Base-by-base conservation (phyloP, 2,329 filamentous ascomycete species). In the Thelonectria rubi region DNA sequence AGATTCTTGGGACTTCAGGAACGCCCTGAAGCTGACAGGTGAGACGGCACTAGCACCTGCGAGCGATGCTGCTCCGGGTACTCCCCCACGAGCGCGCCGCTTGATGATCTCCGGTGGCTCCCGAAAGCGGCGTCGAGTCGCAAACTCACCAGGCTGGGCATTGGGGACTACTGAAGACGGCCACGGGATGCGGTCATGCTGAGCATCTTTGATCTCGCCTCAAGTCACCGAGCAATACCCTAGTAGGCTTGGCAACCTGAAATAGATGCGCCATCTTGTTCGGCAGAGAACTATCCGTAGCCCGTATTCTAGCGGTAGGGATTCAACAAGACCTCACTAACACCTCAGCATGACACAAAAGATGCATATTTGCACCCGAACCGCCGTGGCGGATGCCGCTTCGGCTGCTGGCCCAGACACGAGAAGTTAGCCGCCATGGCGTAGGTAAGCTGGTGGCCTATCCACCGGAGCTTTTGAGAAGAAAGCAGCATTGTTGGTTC, bases 61-160 rank as follows among this genome's bases (percentile, higher is more conserved):
- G n/a, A 46, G 51, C 42, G 20, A 21, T 17, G 18, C 48, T 32
- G 10, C 40, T 43, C 18, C 18, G 2, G 40, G n/a, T n/a, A 32
- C 11, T 14, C 46, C 46, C 24, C 24, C 20, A 24, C 10, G n/a
- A 32, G 39, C 5, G 18, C 18, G 52, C 37, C 42, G 51, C 51
- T 37, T 40, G 3, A 39, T 55, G 52, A 45, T 46, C 30, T 45
- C 30, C 42, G 32, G 52, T 55, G 42, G 52, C 52, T 34, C 39
- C 51, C 51, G 40, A 34, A 32, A 42, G 24, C 18, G 20, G 17
- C 30, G 9, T 12, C 24, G 24, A 46, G 21, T 37, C 24, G 18
- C 18, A 47, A 42, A 17, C 37, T 47, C 42, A 55, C 42, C 20
- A 42, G 42, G 30, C 24, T 39, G 30, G 15, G 15, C 18, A 17